Conservation (phyloP, 495 filamentous ascomycete species). For the Xylaria sp. region DNA sequence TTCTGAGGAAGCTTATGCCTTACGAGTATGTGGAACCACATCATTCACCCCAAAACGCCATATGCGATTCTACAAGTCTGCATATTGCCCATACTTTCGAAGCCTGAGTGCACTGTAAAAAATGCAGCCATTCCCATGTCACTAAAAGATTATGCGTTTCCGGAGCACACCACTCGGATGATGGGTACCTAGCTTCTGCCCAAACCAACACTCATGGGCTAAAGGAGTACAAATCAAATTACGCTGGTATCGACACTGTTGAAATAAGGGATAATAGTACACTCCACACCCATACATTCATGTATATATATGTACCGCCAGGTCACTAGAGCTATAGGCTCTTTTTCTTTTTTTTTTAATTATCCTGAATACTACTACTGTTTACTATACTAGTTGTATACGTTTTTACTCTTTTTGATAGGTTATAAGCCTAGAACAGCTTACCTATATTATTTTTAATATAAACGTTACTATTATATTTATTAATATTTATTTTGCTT, state of each 20-base stretch:
- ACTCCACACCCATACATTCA: too few relatives aligned
- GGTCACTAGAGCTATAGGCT: too few relatives aligned
- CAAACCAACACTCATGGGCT: not conserved
- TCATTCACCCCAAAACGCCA: conserved; percentile 41
- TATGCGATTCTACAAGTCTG: not conserved
- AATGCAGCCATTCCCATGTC: not conserved
- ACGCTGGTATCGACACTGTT: not conserved
- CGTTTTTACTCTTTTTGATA: too few relatives aligned
- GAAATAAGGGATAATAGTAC: too few relatives aligned
- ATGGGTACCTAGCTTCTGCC: not conserved
- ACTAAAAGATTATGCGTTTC: not conserved
- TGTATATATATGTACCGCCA: too few relatives aligned
- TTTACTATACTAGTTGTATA: too few relatives aligned
- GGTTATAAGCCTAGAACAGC: too few relatives aligned
- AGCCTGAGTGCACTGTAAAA: not conserved
- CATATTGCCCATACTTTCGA: not conserved
- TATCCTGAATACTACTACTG: too few relatives aligned
- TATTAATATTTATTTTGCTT: too few relatives aligned
- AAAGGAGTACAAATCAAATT: not conserved
- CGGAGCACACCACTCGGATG: not conserved
- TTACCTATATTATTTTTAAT: too few relatives aligned
- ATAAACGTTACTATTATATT: too few relatives aligned
- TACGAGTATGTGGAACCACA: conserved; percentile 38
- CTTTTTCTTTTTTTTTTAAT: too few relatives aligned
- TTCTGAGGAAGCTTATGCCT: conserved; percentile 41